Percentiles rank a stretch among this genome's conserved stretches.
These are phyloP conservation scores for Alternaria sp. DNA, from an alignment of 2,329 filamentous ascomycete species.

Conservation along the genomic window DNA sequence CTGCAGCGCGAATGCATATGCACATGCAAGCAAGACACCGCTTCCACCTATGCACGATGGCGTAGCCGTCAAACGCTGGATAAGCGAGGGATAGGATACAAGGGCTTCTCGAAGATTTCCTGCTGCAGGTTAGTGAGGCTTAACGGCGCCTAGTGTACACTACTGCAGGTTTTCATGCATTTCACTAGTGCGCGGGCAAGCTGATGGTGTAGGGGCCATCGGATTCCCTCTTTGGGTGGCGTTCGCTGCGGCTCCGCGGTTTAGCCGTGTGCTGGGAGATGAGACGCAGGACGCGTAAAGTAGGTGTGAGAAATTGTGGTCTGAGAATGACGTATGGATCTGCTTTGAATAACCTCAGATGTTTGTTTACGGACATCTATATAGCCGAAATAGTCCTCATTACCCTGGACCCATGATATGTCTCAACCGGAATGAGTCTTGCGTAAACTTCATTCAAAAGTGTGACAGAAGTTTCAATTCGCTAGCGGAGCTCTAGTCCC, in stretches of 20 bases:
- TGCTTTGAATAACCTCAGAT: neutral
- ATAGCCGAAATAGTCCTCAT: neutral
- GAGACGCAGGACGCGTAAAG: constrained; percentile 4
- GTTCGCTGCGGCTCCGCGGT: constrained; percentile 16
- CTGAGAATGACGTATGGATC: constrained; percentile 7
- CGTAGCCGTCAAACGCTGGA: constrained; percentile 5
- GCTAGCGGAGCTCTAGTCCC: constrained; percentile 4
- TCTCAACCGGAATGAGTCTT: constrained; percentile 2
- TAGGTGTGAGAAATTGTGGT: constrained; percentile 5
- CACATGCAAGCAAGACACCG: constrained; percentile 17
- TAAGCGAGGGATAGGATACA: constrained; percentile 9
- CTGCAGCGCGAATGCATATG: constrained; percentile 9
- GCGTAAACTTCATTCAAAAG: neutral
- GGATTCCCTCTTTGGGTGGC: constrained; percentile 8
- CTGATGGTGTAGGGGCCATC: constrained; percentile 6
- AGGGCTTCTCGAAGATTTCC: constrained; percentile 15
- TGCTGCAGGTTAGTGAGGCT: constrained; percentile 15
- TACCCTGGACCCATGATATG: neutral
- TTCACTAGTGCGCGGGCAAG: constrained; percentile 11
- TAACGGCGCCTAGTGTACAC: constrained; percentile 18
- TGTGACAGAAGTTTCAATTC: constrained; percentile 6
- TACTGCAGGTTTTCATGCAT: constrained; percentile 21
- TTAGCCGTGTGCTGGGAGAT: constrained; percentile 11
- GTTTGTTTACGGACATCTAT: neutral
- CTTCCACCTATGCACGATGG: constrained; percentile 13